Percentiles rank a stretch among this genome's conserved stretches.
These are phyloP conservation scores for Silene vulgaris DNA, from an alignment of 179 eudicot genomes.

Conservation along the genomic window DNA sequence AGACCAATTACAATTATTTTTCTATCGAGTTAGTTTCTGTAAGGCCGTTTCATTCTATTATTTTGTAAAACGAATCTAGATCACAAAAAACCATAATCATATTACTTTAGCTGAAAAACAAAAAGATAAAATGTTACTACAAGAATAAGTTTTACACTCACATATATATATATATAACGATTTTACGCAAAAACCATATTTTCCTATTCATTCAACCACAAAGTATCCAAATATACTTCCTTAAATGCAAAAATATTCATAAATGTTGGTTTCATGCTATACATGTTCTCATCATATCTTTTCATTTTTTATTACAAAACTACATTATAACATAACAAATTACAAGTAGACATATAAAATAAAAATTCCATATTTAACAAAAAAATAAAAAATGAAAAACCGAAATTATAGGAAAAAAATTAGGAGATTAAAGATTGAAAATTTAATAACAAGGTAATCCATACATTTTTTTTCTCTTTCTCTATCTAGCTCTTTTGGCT, in stretches of 20 bases:
- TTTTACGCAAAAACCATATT: background rate
- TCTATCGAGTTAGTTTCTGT: too few species aligned
- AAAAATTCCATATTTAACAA: background rate
- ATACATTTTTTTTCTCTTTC: slow-evolving; percentile 12
- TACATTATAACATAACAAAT: background rate
- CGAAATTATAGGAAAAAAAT: slow-evolving; percentile 8
- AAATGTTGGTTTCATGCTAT: background rate
- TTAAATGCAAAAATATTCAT: background rate
- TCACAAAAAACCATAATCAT: too few species aligned
- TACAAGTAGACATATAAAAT: slow-evolving; percentile 2
- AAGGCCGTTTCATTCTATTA: too few species aligned
- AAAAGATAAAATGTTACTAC: too few species aligned
- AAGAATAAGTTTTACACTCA: too few species aligned
- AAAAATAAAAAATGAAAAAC: slow-evolving; percentile 6
- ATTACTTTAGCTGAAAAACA: too few species aligned
- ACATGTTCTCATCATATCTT: background rate
- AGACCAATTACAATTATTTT: background rate
- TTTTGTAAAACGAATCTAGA: too few species aligned
- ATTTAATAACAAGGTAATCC: background rate
- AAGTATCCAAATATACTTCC: background rate
- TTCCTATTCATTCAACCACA: background rate
- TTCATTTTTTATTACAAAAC: background rate
- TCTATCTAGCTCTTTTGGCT: too few species aligned
- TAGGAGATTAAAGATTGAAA: slow-evolving; percentile 10
- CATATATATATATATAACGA: too few species aligned